A percentile compares a stretch with the other conserved stretches of the same genome.
These are phyloP conservation scores for Ensete ventricosum DNA, from an alignment of 176 grass and related monocot genomes.

Conservation along the genomic window DNA sequence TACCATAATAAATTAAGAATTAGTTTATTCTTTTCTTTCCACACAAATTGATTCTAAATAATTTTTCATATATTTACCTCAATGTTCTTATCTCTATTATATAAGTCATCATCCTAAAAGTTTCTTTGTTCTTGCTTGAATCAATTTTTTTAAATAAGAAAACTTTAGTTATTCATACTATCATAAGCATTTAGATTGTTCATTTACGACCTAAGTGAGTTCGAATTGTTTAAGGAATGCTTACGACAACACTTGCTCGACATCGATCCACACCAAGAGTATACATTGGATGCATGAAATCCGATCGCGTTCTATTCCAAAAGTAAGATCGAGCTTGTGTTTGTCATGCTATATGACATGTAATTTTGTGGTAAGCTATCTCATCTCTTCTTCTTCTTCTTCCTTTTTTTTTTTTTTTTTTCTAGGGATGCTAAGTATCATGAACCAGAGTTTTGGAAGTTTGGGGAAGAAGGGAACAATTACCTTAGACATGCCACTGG, in stretches of 20 bases:
- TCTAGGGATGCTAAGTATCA: slow-evolving; percentile 82
- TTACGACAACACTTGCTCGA: slow-evolving; percentile 41
- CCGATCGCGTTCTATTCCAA: slow-evolving; percentile 65
- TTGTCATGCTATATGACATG: neutral
- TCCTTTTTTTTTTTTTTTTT: no score
- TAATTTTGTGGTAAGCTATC: neutral
- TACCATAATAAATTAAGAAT: no score
- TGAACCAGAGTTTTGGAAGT: slow-evolving; percentile 97
- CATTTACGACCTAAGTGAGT: neutral
- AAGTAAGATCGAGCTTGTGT: slow-evolving; percentile 38
- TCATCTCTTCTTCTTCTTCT: neutral
- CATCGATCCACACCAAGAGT: slow-evolving; percentile 54
- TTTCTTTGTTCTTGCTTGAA: neutral
- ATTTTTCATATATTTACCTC: no score
- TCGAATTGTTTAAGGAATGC: slow-evolving; percentile 39
- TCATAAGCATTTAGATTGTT: neutral
- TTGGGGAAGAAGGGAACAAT: slow-evolving; percentile 80
- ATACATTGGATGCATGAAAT: slow-evolving; percentile 98
- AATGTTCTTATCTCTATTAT: no score
- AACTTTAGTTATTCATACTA: neutral
- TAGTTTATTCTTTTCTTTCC: no score
- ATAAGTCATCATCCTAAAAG: no score
- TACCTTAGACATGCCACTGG: slow-evolving; percentile 96
- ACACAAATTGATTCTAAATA: no score
- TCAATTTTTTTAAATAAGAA: neutral